Percentiles rank a stretch among this genome's conserved stretches.
These are phyloP conservation scores for Solanum phureja DNA, from an alignment of 257 asterid genomes.

Conservation along the genomic window DNA sequence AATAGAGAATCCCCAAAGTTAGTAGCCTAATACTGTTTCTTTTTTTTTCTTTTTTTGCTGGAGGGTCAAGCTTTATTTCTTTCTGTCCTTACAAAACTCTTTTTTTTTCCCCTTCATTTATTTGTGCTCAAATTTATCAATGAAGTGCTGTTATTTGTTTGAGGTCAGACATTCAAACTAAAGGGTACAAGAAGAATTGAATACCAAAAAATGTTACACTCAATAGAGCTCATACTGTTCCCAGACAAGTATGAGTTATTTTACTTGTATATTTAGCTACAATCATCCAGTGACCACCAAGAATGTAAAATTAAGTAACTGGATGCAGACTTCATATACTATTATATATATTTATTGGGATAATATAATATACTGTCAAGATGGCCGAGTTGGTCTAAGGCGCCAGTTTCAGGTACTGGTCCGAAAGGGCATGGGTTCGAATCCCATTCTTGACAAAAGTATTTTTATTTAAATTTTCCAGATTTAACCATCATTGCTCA, in stretches of 20 bases:
- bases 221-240: neutral
- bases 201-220: neutral
- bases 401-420: slow-evolving; percentile 15
- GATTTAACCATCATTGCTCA: no score
- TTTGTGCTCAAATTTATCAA: neutral
- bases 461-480: neutral
- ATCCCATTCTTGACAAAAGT: slow-evolving; percentile 3
- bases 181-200: neutral
- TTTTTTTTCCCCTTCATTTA: neutral
- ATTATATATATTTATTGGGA: no score
- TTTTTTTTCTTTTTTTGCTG: neutral
- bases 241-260: neutral
- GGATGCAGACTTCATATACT: neutral
- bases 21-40: no score
- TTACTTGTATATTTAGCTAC: neutral
- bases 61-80: neutral
- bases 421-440: slow-evolving; percentile 14
- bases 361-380: neutral
- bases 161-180: neutral
- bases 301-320: neutral
- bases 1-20: neutral
- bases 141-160: neutral
- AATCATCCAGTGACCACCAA: neutral
- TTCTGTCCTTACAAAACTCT: no score
- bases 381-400: slow-evolving; percentile 21